Evolutionary conservation across 768 basidiomycete species (phyloP), one percentile per base, ranked within the genome.

Genomic region (Tubosaeta sp.): DNA sequence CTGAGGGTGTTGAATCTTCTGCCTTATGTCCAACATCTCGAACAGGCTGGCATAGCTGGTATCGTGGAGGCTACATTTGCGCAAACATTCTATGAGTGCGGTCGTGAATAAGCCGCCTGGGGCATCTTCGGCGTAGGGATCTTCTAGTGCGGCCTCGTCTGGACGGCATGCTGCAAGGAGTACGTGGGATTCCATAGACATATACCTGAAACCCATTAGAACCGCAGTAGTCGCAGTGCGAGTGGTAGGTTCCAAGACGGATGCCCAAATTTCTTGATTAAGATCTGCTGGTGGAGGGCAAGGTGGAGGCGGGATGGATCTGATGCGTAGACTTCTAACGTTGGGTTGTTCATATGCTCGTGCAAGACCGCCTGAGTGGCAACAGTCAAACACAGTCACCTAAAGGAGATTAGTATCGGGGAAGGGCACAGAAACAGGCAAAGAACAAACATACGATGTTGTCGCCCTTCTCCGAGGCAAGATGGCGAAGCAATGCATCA

Each of bases 161-260:
- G 61, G 50, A 26, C 53, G 58, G 33, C 61, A 63, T 8, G 61
- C 61, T 32, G 61, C 62, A 46, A 63, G 62, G 19, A 58, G 50
- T 25, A 60, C 43, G 10, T 63, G 55, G 2, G 61, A 63, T n/a
- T 12, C 53, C 56, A 64, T 55, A 6, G 58, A 49, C 29, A 55
- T 63, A 14, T 58, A 60, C n/a, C 33, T 53, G 29, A 50, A 58
- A 19, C 62, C 56, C 0, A 37, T 1, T 17, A 49, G 58, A 46
- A 32, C n/a, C 35, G 41, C 52, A 2, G 54, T 49, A 8, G 51
- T 16, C 5, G 53, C 58, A 11, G 50, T 35, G 5, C 61, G 61
- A 46, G 50, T 4, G n/a, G 8, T 19, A 44, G 38, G 4, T 45
- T 55, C 51, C 14, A 51, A 44, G 25, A 49, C 3, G 29, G 44